phyloP scores from a whole-genome alignment of 2,329 filamentous ascomycete species.

The Aspergillus sp. region DNA sequence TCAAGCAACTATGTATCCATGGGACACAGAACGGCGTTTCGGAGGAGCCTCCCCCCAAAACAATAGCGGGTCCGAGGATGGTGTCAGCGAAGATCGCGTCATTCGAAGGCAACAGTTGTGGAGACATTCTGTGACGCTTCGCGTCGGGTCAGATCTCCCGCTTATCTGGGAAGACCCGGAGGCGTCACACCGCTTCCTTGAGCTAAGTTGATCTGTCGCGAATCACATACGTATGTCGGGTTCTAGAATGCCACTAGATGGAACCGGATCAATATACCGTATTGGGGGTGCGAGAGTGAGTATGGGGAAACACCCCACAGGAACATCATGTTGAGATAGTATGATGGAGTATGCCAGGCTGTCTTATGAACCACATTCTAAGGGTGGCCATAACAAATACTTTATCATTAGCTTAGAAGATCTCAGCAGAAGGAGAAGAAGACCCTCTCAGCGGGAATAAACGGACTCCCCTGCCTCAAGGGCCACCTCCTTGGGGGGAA shows the following conservation, averaged over 20 bases:
- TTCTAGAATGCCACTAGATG: not conserved
- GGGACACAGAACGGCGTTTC: not conserved
- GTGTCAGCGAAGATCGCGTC: constrained; percentile 9
- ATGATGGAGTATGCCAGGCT: not conserved
- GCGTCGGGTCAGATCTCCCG: not conserved
- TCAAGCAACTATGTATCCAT: not conserved
- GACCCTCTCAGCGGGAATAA: not conserved
- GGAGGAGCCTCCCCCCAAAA: not conserved
- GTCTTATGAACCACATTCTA: not conserved
- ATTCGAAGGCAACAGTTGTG: constrained; percentile 3
- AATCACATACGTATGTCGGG: not conserved
- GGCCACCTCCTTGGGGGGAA: no score
- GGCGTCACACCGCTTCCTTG: constrained; percentile 1
- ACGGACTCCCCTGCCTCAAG: no score
- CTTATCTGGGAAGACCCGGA: not conserved
- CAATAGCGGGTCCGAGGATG: not conserved
- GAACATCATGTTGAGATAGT: no score
- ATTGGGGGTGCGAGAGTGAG: not conserved
- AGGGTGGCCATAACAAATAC: no score
- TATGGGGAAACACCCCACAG: not conserved
- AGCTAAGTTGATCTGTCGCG: not conserved
- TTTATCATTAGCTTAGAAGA: not conserved
- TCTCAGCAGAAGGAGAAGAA: no score
- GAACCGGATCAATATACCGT: not conserved
- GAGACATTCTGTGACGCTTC: not conserved